Conservation (phyloP, 768 basidiomycete genomes). For the Nidularia sp. region DNA sequence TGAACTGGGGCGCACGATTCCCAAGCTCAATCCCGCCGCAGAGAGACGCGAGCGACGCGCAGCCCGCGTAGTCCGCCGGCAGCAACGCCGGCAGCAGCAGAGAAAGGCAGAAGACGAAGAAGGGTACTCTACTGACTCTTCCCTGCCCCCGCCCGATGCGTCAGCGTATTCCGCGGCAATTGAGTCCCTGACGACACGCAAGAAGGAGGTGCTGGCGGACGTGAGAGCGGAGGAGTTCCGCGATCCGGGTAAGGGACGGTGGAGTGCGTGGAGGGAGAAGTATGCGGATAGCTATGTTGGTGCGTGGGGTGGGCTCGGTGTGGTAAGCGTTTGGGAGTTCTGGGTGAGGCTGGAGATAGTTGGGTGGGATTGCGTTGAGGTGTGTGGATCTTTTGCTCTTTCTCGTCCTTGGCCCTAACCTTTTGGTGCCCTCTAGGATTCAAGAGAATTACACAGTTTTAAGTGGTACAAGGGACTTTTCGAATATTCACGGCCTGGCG, state of each 20-base stretch:
- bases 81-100: conserved; percentile 31
- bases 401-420: conserved; percentile 2
- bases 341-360: conserved; percentile 86
- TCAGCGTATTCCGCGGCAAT: conserved; percentile 67
- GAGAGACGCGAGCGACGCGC: conserved; percentile 51
- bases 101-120: conserved; percentile 47
- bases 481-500: conserved; percentile 63
- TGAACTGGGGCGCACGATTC: conserved; percentile 54
- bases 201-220: conserved; percentile 65
- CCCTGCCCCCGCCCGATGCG: conserved; percentile 60
- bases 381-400: conserved; percentile 14
- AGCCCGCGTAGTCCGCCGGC: conserved; percentile 56
- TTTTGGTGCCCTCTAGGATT: conserved; percentile 30
- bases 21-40: conserved; percentile 39
- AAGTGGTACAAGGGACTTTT: conserved; percentile 80
- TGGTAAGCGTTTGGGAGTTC: conserved; percentile 91
- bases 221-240: conserved; percentile 82
- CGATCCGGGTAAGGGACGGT: conserved; percentile 67
- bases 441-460: conserved; percentile 69
- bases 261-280: conserved; percentile 68
- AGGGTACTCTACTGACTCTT: conserved; percentile 86
- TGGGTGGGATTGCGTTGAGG: conserved; percentile 87
- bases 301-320: conserved; percentile 89
- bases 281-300: conserved; percentile 81
- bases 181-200: conserved; percentile 43